Evolutionary conservation across 306 rosid species (phyloP).

Genomic region (Argentina anserina): DNA sequence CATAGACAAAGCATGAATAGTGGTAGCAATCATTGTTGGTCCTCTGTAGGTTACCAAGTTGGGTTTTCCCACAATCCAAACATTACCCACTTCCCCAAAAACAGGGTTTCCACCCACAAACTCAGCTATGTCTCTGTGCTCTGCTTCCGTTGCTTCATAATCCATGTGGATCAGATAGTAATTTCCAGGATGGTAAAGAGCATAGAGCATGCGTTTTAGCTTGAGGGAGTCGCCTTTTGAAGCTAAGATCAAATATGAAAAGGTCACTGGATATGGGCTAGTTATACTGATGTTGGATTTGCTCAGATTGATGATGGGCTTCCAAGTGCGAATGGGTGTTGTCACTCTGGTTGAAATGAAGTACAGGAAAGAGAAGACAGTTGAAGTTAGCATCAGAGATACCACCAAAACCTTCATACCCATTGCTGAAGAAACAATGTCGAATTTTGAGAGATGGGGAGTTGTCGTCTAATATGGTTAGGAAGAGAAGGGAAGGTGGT

Average conservation of each 20-base stretch:
- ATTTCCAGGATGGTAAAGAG: constrained; percentile 79
- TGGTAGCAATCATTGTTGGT: constrained; percentile 92
- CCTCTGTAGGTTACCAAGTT: constrained; percentile 90
- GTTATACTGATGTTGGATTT: constrained; percentile 13
- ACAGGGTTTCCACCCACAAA: constrained; percentile 55
- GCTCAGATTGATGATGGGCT: constrained; percentile 30
- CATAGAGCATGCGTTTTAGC: constrained; percentile 58
- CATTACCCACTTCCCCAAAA: constrained; percentile 64
- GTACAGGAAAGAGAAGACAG: constrained; percentile 42
- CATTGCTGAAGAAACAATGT: constrained; percentile 33
- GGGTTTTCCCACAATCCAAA: constrained; percentile 73
- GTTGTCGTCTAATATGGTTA: neutral
- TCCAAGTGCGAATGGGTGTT: constrained; percentile 40
- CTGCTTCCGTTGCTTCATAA: constrained; percentile 54
- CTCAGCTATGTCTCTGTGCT: constrained; percentile 50
- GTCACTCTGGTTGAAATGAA: constrained; percentile 55
- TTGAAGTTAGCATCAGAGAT: constrained; percentile 46
- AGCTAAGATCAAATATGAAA: constrained; percentile 81
- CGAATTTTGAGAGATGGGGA: constrained; percentile 3
- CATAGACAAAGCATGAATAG: constrained; percentile 79
- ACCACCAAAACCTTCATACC: constrained; percentile 52
- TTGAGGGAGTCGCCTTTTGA: constrained; percentile 62
- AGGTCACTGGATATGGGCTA: constrained; percentile 50
- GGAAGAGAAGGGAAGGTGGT: neutral
- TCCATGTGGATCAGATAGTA: constrained; percentile 83